Base-by-base conservation (phyloP, 495 filamentous ascomycete genomes). In the Aspergillus sclerotiicarbonarius region DNA sequence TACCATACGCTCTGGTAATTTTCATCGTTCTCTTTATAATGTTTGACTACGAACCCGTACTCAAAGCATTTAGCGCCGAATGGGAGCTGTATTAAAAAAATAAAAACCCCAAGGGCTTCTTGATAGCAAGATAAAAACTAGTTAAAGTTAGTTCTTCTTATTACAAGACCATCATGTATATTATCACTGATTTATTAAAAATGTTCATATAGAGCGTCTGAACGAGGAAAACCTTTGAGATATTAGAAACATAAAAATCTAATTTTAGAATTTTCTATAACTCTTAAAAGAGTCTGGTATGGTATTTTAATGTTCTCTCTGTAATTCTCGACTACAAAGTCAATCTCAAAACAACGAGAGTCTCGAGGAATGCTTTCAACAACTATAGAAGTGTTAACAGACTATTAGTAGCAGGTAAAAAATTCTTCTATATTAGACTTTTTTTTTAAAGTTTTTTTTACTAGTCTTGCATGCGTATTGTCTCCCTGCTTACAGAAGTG, bases 401-500 rank as follows among this genome's bases (percentile, higher is more conserved):
- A 33, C 10, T 33, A 10, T 5, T 10, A 10, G 31, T 33, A 33
- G 31, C 31, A 33, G 5, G 31, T 33, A 33, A 33, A 10, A 33
- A 33, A 33, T 33, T 33, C 10, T 5, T 33, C 31, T 33, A 33
- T 33, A 33, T 50, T 18, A 3, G 2, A 52, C 33, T 52, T 7
- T 52, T 52, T 15, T 29, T 52, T 52, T 33, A 29, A 3, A 31
- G 19, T 52, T 52, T 29, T 49, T 6, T 49, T 25, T 5, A 6
- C 15, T 19, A 12, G 46, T 19, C 13, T 3, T 49, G 46, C 46
- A 49, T 49, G 46, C 12, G 19, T 12, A 52, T 52, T 29, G 12
- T 52, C 49, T 15, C 49, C 32, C 49, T 37, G 51, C 33, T 53
- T 20, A 4, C 51, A 32, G 51, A 53, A 41, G 51, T 53, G 33